Evolutionary conservation across 495 filamentous ascomycete genomes (phyloP), one percentile per base, ranked within the genome.

Genomic region (Niebla homalea): DNA sequence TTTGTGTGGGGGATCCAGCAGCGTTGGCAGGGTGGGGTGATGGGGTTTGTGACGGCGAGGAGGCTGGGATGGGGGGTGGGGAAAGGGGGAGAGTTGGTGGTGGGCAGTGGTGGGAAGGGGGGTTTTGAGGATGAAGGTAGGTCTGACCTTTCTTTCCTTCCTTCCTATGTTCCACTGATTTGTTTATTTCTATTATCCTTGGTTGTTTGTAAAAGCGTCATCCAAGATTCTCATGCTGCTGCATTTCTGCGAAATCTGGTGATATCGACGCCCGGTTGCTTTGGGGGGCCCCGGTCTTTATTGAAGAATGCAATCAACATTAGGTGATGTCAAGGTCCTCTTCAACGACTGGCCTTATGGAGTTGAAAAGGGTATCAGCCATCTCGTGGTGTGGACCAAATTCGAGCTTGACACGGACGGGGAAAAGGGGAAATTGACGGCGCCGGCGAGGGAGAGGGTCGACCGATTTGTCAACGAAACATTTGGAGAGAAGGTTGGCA

Each of bases 271-370:
- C 19, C 10, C 15, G 18, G 8, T 1, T 46, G 18, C 18, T 12
- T 46, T 32, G 19, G n/a, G n/a, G n/a, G n/a, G n/a, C n/a, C n/a
- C n/a, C n/a, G 47, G 10, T 42, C 1, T n/a, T 15, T 25, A 12
- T 7, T 7, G 15, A 36, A 15, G 32, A 35, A 43, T 16, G 22
- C 37, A 43, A 25, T 19, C 20, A 15, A 37, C 4, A 29, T 12
- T 21, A 78, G 83, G 81, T 46, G 84, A 93, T 57, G 61, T 83
- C 59, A 84, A 81, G 53, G 78, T 90, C 36, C 63, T 93, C 18
- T 78, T 77, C 66, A 94, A 94, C 59, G 87, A 94, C 71, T 94
- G 87, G 86, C 88, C 88, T 3, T 94, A 94, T 56, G 87, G 86
- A 0, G 68, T 93, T 48, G 85, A 89, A 51, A 56, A 68, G 29